These are phyloP conservation scores for Pestalotiopsis fici DNA, from an alignment of 2,329 filamentous ascomycete species.

Conservation along the genomic window DNA sequence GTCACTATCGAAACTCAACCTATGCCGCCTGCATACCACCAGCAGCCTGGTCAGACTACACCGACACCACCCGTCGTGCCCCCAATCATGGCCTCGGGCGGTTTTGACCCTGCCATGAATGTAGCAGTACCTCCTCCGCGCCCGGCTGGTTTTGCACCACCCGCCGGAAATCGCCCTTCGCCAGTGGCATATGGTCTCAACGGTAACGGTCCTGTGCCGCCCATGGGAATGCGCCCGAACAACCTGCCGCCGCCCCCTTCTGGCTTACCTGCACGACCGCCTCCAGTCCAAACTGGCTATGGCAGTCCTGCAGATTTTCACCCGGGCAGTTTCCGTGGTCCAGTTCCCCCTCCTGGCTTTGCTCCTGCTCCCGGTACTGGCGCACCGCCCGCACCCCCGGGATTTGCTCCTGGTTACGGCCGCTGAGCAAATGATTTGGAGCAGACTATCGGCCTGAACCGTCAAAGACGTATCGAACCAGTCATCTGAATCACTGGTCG, in stretches of 20 bases:
- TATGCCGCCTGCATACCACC: conserved; percentile 73
- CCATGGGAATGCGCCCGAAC: conserved; percentile 28
- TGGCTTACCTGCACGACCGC: conserved; percentile 65
- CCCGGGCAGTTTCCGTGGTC: conserved; percentile 45
- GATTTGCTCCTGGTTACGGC: conserved; percentile 11
- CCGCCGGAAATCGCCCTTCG: conserved; percentile 26
- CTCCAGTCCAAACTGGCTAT: conserved; percentile 63
- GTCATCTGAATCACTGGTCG: neutral
- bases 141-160: conserved; percentile 33
- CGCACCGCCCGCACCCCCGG: conserved; percentile 21
- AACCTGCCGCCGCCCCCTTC: conserved; percentile 61
- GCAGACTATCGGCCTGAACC: neutral
- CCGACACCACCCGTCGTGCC: conserved; percentile 22
- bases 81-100: conserved; percentile 26
- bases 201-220: conserved; percentile 40
- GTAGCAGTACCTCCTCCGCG: conserved; percentile 35
- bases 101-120: conserved; percentile 18
- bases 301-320: conserved; percentile 62
- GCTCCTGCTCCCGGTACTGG: conserved; percentile 22
- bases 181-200: conserved; percentile 35
- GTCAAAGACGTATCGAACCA: neutral
- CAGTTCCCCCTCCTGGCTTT: conserved; percentile 46
- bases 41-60: conserved; percentile 28
- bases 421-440: conserved; percentile 4
- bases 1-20: conserved; percentile 80